Evolutionary conservation across 768 basidiomycete genomes (phyloP).

Genomic region (Trametes villosa): DNA sequence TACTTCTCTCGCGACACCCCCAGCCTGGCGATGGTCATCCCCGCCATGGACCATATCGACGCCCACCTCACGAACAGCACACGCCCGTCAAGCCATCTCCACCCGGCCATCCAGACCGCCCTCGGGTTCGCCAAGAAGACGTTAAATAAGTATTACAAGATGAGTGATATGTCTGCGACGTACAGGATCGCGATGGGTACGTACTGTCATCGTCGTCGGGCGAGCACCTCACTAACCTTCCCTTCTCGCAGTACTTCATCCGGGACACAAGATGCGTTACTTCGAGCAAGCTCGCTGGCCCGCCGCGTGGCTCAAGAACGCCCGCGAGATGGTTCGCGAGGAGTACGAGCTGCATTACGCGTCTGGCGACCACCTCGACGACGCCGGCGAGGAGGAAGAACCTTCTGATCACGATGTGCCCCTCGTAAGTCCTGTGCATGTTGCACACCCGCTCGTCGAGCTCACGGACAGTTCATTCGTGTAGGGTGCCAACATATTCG

Average conservation of each 20-base stretch:
- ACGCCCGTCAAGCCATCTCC: neutral
- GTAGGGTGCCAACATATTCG: conserved; percentile 35
- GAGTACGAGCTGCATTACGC: neutral
- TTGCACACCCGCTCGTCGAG: neutral
- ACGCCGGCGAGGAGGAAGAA: neutral
- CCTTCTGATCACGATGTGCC: neutral
- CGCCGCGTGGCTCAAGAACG: conserved; percentile 9
- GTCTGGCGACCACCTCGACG: neutral
- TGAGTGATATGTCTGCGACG: conserved; percentile 36
- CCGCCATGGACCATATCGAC: conserved; percentile 1
- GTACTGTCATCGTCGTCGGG: conserved; percentile 1
- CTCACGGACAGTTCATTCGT: neutral
- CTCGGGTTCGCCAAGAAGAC: conserved; percentile 31
- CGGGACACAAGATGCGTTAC: conserved; percentile 16
- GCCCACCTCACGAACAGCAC: conserved; percentile 9
- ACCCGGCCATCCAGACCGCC: conserved; percentile 29
- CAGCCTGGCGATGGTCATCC: conserved; percentile 1
- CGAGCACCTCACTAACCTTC: neutral
- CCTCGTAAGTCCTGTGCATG: neutral
- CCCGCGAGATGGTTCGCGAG: neutral
- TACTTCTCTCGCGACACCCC: neutral
- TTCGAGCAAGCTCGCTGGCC: conserved; percentile 15
- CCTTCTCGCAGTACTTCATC: conserved; percentile 17
- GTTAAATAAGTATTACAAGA: conserved; percentile 39
- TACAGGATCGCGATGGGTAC: conserved; percentile 42